Base-by-base conservation (phyloP, 2,329 filamentous ascomycete genomes). In the Epichloe uncinata region DNA sequence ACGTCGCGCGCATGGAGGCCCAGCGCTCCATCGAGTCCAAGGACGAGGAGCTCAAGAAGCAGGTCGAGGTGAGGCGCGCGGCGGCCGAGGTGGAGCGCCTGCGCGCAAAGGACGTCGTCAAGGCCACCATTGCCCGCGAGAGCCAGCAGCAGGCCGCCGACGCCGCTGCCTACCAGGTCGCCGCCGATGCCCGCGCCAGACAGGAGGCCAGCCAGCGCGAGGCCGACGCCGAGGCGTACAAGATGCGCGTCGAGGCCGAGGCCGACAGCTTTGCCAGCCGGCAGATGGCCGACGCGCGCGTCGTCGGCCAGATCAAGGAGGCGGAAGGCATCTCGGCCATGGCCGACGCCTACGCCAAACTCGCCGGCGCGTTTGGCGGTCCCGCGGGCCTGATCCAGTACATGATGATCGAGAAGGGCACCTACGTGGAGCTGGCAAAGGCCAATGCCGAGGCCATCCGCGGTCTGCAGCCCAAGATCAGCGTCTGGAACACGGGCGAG, bases 401-500 rank as follows among this genome's bases (percentile, higher is more conserved):
- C 73, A 77, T 91, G 68, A 94, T 94, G 88, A 81, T 95, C 61
- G 83, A 90, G 69, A 84, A 84, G 65, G 83, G 83, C 57, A 86
- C 84, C 0, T 91, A 87, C 65, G 78, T 86, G 61, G 77, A 82
- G 58, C 77, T 94, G 46, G 87, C 87, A 51, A 75, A 84, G 58
- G 86, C 85, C 46, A 94, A 94, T 58, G 87, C 84, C 44, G 64
- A 74, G 34, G 87, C 86, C 34, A 79, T 94, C 61, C 74, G 79
- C 47, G 87, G 87, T 26, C 69, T 94, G 56, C 78, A 89, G 64
- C 88, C 88, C 56, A 94, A 94, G 82, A 93, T 94, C 69, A 89
- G 82, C 54, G 81, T 91, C 26, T 95, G 87, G 88, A 93, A 87
- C 63, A 94, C 87, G 8, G 85, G 66, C 42, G 70, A 77, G 50